Base-by-base conservation (phyloP, 805 yeast genomes). In the Maudiozyma serrabonitensis region DNA sequence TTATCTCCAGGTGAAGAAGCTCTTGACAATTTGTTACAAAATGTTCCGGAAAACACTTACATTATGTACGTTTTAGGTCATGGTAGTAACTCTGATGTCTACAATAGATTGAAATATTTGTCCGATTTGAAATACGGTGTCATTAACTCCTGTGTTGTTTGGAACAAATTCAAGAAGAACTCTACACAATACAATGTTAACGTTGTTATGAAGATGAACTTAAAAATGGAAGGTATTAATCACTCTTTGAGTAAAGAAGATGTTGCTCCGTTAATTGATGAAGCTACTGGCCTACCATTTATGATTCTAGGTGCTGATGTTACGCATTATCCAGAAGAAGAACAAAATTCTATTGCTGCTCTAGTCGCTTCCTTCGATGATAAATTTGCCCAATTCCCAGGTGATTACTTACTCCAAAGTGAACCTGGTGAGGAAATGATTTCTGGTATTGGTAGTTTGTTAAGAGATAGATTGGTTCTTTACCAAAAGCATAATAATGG, bases 281-380 rank as follows among this genome's bases (percentile, higher is more conserved):
- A 52, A 15, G 50, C 46, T 12, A 49, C 56, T 19, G 53, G 52
- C 2, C 46, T 58, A 40, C 60, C 61, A 38, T 52, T 46, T 40
- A 49, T 58, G 48, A 45, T 58, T n/a, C 39, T 58, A 32, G 60
- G 60, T 45, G 60, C 60, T 4, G 61, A 58, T 54, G 60, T 58
- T 18, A 58, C 60, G 1, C 60, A 58, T 54, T 58, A 58, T 41
- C 61, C 61, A 44, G 58, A 55, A 43, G 46, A 52, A 47, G 54
- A 58, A 47, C 58, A 58, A 46, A 56, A 51, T 13, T 58, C 61
- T 21, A 55, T 56, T 46, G 52, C 59, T 6, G 51, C 56, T 13
- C 43, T 56, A 34, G 60, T 58, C 28, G 59, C 55, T 39, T 58
- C 60, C 4, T 49, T 45, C 34, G 59, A 56, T 45, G 51, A 46